Base-by-base conservation (phyloP, 1,284 basidiomycete genomes). In the Austroboletus novae-zelandiae region DNA sequence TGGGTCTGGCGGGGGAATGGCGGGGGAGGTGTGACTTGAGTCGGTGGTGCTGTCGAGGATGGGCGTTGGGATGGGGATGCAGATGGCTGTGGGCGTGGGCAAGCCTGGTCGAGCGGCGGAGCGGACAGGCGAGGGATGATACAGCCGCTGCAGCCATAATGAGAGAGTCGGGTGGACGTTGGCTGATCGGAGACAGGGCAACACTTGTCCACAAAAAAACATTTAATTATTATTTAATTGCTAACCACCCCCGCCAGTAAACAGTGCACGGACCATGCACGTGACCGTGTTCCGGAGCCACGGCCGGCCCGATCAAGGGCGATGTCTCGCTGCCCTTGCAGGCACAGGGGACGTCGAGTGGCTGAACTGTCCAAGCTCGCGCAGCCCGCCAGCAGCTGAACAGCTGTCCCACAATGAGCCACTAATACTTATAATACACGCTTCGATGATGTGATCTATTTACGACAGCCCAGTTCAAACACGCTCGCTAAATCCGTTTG, bases 141-240 rank as follows among this genome's bases (percentile, higher is more conserved):
- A 64, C 39, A 50, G 62, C 62, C 54, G 62, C 61, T 59, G 62
- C 60, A 65, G 62, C 60, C 61, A 63, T 63, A 55, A 55, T 48
- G 46, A 56, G 46, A 56, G 44, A 48, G 51, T 55, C 57, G 50
- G 55, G 46, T 50, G 47, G 48, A 52, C 39, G 56, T 53, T 47
- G 48, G 44, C 40, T 57, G 54, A 59, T 57, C 46, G 52, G 52
- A 49, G 41, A 45, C 50, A n/a, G 39, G 27, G 17, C 43, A 46
- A 45, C 23, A 23, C 36, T 27, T 30, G 23, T 30, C 56, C 41
- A 45, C 25, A 45, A 40, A 56, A 50, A 56, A 41, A 5, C 29
- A 54, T 20, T 23, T 48, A 31, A 42, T 29, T 17, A 27, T 36
- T 29, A 34, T 40, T 32, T 13, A 13, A 32, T 32, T 32, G 31